Evolutionary conservation across 306 rosid species (phyloP).

Genomic region (Vigna nakashimae): DNA sequence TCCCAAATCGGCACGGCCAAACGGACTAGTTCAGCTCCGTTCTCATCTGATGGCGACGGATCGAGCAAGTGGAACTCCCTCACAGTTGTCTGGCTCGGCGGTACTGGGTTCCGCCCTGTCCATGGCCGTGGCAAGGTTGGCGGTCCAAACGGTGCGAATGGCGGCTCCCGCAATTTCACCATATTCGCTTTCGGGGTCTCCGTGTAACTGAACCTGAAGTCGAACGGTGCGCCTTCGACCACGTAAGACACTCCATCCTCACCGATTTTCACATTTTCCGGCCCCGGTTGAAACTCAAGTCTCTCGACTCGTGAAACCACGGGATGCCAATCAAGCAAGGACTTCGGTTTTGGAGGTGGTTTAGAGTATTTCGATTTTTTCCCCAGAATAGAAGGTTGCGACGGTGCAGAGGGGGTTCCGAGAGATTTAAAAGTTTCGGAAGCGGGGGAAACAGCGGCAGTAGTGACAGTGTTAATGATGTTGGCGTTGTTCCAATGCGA

Average conservation of each 20-base stretch:
- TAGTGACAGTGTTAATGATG: slow-evolving; percentile 38
- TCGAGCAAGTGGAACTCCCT: slow-evolving; percentile 64
- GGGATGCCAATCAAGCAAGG: slow-evolving; percentile 22
- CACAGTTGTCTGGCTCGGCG: slow-evolving; percentile 65
- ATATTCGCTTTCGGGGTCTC: slow-evolving; percentile 76
- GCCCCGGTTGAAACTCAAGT: slow-evolving; percentile 37
- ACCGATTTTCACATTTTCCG: slow-evolving; percentile 52
- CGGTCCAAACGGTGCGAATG: slow-evolving; percentile 69
- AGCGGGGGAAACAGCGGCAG: slow-evolving; percentile 10
- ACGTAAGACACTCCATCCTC: slow-evolving; percentile 60
- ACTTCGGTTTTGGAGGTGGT: slow-evolving; percentile 59
- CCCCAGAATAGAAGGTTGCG: slow-evolving; percentile 61
- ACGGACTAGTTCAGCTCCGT: slow-evolving; percentile 68
- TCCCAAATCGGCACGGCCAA: slow-evolving; percentile 60
- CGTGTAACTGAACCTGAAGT: slow-evolving; percentile 85
- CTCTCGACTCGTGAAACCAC: not conserved
- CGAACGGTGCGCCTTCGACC: slow-evolving; percentile 69
- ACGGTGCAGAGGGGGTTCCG: slow-evolving; percentile 74
- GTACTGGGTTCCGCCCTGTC: slow-evolving; percentile 76
- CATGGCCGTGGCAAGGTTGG: slow-evolving; percentile 67
- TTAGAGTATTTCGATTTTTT: slow-evolving; percentile 72
- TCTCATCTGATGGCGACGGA: slow-evolving; percentile 60
- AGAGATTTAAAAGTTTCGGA: slow-evolving; percentile 60
- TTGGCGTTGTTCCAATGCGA: too few species aligned
- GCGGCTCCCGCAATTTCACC: slow-evolving; percentile 65